A percentile compares a stretch with the other conserved stretches of the same genome.
phyloP scores from a whole-genome alignment of 495 filamentous ascomycete species.

The Aspergillus taichungensis region DNA sequence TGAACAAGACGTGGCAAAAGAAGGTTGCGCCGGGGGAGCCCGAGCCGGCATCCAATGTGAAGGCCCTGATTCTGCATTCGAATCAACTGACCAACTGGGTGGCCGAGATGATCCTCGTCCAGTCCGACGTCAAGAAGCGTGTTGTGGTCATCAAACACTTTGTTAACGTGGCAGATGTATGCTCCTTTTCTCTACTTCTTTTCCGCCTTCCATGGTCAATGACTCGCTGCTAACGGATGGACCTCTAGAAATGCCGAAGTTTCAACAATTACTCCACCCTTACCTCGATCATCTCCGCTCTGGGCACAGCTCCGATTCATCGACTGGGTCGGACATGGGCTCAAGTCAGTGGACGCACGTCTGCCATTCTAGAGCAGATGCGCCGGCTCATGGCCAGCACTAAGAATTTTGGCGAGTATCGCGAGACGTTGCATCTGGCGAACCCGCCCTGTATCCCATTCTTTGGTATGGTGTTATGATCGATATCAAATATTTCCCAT shows the following conservation, averaged over 20 bases:
- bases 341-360: constrained; percentile 78
- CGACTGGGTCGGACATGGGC: constrained; percentile 92
- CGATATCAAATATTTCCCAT: neutral
- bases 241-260: constrained; percentile 74
- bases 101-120: constrained; percentile 97
- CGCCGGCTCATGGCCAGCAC: constrained; percentile 92
- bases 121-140: constrained; percentile 86
- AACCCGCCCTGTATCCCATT: constrained; percentile 98
- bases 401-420: constrained; percentile 96
- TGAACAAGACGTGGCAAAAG: constrained; percentile 98
- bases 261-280: constrained; percentile 97
- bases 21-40: constrained; percentile 73
- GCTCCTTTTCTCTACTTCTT: neutral
- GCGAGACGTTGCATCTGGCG: constrained; percentile 82
- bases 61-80: constrained; percentile 91
- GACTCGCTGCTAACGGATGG: constrained; percentile 3
- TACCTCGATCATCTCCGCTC: constrained; percentile 95
- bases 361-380: constrained; percentile 75
- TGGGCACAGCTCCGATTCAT: constrained; percentile 89
- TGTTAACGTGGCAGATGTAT: constrained; percentile 85
- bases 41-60: constrained; percentile 90
- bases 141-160: constrained; percentile 99
- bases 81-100: constrained; percentile 99
- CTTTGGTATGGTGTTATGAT: constrained; percentile 59
- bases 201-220: neutral